phyloP scores from a whole-genome alignment of 2,329 filamentous ascomycete species.

The Aspergillus cejpii region DNA sequence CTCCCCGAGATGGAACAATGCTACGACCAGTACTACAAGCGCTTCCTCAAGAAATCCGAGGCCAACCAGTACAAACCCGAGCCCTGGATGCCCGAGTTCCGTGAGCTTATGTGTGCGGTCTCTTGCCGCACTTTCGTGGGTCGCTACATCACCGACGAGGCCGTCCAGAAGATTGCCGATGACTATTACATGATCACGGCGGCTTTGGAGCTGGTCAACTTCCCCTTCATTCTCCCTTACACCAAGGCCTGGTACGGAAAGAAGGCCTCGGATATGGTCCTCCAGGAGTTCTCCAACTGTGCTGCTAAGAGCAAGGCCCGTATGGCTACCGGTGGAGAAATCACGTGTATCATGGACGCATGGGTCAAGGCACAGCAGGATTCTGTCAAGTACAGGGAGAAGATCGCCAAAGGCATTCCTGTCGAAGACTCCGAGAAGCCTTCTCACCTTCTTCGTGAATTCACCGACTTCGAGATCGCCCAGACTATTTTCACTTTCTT shows the following conservation, averaged over 20 bases:
- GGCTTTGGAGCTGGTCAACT: conserved; percentile 94
- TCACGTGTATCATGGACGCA: conserved; percentile 89
- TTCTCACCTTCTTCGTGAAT: conserved; percentile 71
- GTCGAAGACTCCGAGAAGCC: conserved; percentile 73
- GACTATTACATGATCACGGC: conserved; percentile 97
- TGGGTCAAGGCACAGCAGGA: conserved; percentile 88
- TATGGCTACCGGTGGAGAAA: conserved; percentile 79
- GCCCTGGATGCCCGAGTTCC: conserved; percentile 86
- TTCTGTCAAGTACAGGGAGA: conserved; percentile 73
- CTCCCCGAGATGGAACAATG: conserved; percentile 89
- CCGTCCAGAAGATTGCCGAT: conserved; percentile 88
- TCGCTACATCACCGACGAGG: conserved; percentile 84
- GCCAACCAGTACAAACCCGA: conserved; percentile 65
- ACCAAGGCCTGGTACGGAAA: conserved; percentile 97
- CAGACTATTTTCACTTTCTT: conserved; percentile 94
- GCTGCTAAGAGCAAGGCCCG: conserved; percentile 88
- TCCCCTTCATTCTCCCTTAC: conserved; percentile 90
- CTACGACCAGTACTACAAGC: conserved; percentile 77
- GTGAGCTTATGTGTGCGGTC: conserved; percentile 89
- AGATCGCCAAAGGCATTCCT: conserved; percentile 63
- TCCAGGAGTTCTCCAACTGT: conserved; percentile 83
- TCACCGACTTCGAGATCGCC: conserved; percentile 83
- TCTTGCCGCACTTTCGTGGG: conserved; percentile 96
- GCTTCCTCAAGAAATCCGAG: conserved; percentile 69
- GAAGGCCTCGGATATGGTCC: conserved; percentile 86